Base-by-base conservation (phyloP, 805 yeast genomes). In the Yamadazyma sp. region DNA sequence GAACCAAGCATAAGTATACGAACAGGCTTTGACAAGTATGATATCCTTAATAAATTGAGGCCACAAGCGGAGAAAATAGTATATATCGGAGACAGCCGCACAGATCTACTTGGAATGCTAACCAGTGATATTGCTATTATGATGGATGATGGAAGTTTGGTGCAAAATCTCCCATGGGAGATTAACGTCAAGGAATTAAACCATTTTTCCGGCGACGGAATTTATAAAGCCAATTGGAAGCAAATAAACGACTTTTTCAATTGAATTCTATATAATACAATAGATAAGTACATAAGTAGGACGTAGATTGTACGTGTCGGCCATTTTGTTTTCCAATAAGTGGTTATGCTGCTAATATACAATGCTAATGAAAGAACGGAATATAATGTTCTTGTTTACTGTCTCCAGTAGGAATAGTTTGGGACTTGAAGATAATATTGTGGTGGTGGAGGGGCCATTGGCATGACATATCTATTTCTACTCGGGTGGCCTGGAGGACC, bases 51-150 rank as follows among this genome's bases (percentile, higher is more conserved):
- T 5, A 18, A 30, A 4, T 33, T 60, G 7, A 34, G 17, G 27
- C n/a, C 16, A 4, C 18, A 16, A 15, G 32, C 37, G 4, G 15
- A 39, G 12, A 46, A 48, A 0, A 34, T 68, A 1, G 54, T 68
- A 15, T 81, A 80, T 48, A 60, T 80, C 11, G 88, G 88, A 1
- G 88, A 81, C 47, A 77, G 84, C 39, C 50, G 73, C 0, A 79
- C 84, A 0, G 88, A 81, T 58, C 56, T 77, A 3, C 51, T 77
- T 23, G 66, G 79, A 1, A 57, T 80, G 54, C 40, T 75, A 9
- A 64, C 62, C 24, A 72, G 76, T 2, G 70, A 70, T 41, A 45
- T 53, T 12, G 83, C 81, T 0, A 54, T 78, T 3, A 61, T 73
- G 1, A 61, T 80, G 35, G 62, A 53, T 12, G 64, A 66, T 5